A percentile compares a stretch with the other conserved stretches of the same genome.
Conservation (phyloP, 73 alveolate species). For the Symbiodinium pilosum region DNA sequence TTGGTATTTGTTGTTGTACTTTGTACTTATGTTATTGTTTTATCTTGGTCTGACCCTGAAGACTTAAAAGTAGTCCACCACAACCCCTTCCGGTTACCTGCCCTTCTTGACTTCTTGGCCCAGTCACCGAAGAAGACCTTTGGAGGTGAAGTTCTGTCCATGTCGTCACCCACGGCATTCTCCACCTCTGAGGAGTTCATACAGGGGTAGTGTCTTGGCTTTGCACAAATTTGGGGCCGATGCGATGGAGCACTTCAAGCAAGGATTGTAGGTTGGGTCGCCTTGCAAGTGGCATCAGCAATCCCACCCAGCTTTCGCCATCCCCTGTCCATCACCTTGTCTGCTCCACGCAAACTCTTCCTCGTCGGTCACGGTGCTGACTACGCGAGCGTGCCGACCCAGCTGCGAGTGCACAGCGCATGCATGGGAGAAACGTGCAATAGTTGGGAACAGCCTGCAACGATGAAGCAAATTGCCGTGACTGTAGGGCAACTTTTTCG, state of each 20-base stretch:
- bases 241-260: slow-evolving; percentile 63
- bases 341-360: slow-evolving; percentile 82
- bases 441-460: too few species aligned
- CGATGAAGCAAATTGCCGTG: too few species aligned
- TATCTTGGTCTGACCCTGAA: too few species aligned
- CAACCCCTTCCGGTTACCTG: too few species aligned
- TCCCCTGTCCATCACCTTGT: slow-evolving; percentile 15
- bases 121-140: slow-evolving; percentile 9
- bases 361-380: slow-evolving; percentile 68
- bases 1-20: too few species aligned
- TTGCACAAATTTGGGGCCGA: background rate
- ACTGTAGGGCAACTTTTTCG: too few species aligned
- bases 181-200: background rate
- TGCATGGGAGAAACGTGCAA: background rate
- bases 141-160: slow-evolving; percentile 68
- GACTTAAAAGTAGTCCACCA: too few species aligned
- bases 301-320: background rate
- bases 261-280: slow-evolving; percentile 73
- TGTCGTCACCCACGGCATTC: slow-evolving; percentile 70
- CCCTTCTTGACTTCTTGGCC: too few species aligned
- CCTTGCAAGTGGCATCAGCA: background rate
- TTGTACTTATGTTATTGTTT: too few species aligned
- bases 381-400: slow-evolving; percentile 90
- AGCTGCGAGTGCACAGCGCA: slow-evolving; percentile 3
- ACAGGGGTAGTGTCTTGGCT: too few species aligned